Percentiles rank a stretch among this genome's conserved stretches.
Conservation (phyloP, 768 basidiomycete species). For the Chalciporus pseudorubinellus region DNA sequence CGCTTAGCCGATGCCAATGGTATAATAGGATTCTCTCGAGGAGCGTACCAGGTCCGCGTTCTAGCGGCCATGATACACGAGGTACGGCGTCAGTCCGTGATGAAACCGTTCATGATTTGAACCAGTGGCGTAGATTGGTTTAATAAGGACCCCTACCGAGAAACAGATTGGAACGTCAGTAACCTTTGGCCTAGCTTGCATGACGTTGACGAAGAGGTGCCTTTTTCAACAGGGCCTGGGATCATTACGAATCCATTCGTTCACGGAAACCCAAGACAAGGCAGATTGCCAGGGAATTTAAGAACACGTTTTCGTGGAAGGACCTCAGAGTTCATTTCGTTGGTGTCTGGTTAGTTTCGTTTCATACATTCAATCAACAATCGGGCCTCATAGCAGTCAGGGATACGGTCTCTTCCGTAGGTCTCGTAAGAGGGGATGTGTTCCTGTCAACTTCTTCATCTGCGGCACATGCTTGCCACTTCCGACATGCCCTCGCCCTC, state of each 20-base stretch:
- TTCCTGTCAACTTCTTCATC: conserved; percentile 47
- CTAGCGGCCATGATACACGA: not conserved
- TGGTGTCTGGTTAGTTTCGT: not conserved
- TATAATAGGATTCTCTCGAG: not conserved
- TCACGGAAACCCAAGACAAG: conserved; percentile 12
- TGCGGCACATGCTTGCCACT: not conserved
- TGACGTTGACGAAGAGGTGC: not conserved
- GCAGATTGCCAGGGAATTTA: conserved; percentile 31
- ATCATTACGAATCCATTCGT: not conserved
- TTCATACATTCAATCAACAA: conserved; percentile 1
- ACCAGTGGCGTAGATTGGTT: conserved; percentile 25
- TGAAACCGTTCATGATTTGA: not conserved
- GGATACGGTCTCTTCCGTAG: conserved; percentile 67
- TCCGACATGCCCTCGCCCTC: not conserved
- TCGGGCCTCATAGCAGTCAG: conserved; percentile 27
- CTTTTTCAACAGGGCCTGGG: conserved; percentile 5
- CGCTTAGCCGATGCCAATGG: not conserved
- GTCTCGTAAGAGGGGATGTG: conserved; percentile 43
- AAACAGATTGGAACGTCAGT: conserved; percentile 19
- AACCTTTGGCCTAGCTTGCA: not conserved
- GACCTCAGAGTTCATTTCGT: not conserved
- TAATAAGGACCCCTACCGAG: conserved; percentile 26
- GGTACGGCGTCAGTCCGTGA: not conserved
- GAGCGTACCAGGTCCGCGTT: not conserved
- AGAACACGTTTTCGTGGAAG: conserved; percentile 39